Base-by-base conservation (phyloP, 768 basidiomycete species). In the Lactarius tabidus region DNA sequence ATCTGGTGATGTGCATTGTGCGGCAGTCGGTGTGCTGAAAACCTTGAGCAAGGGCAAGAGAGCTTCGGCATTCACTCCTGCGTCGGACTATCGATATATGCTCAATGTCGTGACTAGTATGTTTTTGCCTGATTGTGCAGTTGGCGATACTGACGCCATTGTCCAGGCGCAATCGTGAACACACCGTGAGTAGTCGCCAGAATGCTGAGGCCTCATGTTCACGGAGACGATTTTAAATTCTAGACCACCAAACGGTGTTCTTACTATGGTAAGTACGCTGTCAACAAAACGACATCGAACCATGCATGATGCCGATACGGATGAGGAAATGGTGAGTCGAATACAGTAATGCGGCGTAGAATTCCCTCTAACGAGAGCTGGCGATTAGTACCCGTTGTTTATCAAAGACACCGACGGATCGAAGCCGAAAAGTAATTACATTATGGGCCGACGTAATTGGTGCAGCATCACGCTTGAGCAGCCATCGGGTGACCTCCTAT, bases 1-100 rank as follows among this genome's bases (percentile, higher is more conserved):
- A 20, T 89, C 89, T 0, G 97, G 97, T 4, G 95, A 99, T 74
- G 96, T 98, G 17, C 96, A 98, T 72, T 91, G 91, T 70, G 91
- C 91, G 0, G 90, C 92, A 1, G 91, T 94, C 0, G 91, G 90
- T 2, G 75, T 87, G 3, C 77, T 95, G 68, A 92, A 88, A 75
- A 90, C 90, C 2, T 78, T 89, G 51, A 79, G 77, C 63, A 76
- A 76, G 64, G 73, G 71, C 3, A 87, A 85, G 71, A 79, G 80
- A 54, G 77, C 75, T 39, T 72, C 77, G 3, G 82, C 81, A 54
- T 53, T 88, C 7, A 73, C 78, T 3, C 85, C 91, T 1, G 72
- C 75, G 2, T 68, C 75, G 29, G 97, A 98, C 74, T 78, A 85
- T 72, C 85, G 93, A 53, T 97, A 92, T 75, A 98, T 98, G 95